phyloP scores from a whole-genome alignment of 768 basidiomycete species.

The Psilocybe azurescens region DNA sequence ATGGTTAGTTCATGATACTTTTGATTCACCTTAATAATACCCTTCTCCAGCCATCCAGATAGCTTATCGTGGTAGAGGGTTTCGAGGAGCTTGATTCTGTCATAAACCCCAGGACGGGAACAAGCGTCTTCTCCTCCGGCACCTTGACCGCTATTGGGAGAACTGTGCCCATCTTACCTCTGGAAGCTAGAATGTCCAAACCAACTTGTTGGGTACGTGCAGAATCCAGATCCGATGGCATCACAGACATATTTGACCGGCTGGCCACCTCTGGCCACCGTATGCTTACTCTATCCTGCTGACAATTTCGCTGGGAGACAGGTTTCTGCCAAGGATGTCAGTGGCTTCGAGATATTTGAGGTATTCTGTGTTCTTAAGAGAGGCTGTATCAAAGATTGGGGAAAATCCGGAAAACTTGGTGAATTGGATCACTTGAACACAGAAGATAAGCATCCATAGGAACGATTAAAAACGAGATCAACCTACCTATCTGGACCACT shows the following conservation, averaged over 20 bases:
- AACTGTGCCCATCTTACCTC: constrained; percentile 13
- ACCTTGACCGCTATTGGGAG: constrained; percentile 2
- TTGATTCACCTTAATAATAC: constrained; percentile 23
- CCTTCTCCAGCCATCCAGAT: constrained; percentile 19
- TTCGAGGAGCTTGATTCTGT: constrained; percentile 7
- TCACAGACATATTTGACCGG: constrained; percentile 30
- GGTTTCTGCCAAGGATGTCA: constrained; percentile 35
- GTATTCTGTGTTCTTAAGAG: constrained; percentile 27
- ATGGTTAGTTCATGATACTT: constrained; percentile 16
- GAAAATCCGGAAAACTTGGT: constrained; percentile 44
- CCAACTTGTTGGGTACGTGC: constrained; percentile 24
- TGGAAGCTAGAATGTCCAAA: not conserved
- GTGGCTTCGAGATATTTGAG: constrained; percentile 47
- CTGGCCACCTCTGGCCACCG: constrained; percentile 20
- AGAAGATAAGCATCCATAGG: no score
- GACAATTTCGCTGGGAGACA: constrained; percentile 19
- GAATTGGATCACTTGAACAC: constrained; percentile 32
- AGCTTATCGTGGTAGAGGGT: constrained; percentile 21
- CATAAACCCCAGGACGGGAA: constrained; percentile 9
- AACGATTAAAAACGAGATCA: not conserved
- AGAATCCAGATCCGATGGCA: constrained; percentile 25
- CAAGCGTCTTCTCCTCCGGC: constrained; percentile 13
- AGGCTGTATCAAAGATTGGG: constrained; percentile 44
- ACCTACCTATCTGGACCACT: constrained; percentile 52
- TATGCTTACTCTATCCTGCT: constrained; percentile 14